phyloP scores from a whole-genome alignment of 305 asterid species.

The Solanum aculeatissimum region DNA sequence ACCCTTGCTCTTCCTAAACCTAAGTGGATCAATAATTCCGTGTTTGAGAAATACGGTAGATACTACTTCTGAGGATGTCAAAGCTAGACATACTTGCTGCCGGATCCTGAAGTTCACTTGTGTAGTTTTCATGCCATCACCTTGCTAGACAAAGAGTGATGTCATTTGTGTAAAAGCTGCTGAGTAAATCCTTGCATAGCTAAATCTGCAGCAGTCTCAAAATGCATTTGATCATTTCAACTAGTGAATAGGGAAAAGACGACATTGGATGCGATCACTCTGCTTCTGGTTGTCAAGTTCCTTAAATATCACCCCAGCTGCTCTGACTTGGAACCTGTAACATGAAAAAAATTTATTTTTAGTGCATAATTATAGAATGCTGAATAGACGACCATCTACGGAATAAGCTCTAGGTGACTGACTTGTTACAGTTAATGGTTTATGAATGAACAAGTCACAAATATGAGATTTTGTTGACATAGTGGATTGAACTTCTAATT shows the following conservation, averaged over 20 bases:
- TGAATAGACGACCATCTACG: background rate
- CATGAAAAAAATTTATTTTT: background rate
- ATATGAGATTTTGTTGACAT: background rate
- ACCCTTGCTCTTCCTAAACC: conserved; percentile 3
- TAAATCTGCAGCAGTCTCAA: conserved; percentile 14
- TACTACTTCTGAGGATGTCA: conserved; percentile 15
- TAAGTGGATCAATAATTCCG: conserved; percentile 29
- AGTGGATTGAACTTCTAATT: background rate
- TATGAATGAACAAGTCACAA: background rate
- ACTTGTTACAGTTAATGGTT: background rate
- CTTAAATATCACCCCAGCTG: conserved; percentile 1
- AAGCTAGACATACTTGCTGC: conserved; percentile 19
- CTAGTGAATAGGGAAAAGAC: conserved; percentile 14
- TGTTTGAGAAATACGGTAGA: conserved; percentile 40
- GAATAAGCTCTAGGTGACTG: background rate
- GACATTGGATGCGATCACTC: conserved; percentile 3
- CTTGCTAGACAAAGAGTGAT: conserved; percentile 19
- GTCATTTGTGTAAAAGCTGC: conserved; percentile 12
- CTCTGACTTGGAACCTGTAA: conserved; percentile 8
- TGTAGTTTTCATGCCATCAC: conserved; percentile 13
- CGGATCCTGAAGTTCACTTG: conserved; percentile 16
- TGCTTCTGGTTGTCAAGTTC: background rate
- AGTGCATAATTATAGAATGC: background rate
- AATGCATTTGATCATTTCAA: conserved; percentile 16
- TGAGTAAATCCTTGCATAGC: conserved; percentile 16